Base-by-base conservation (phyloP, 2,329 filamentous ascomycete species). In the Venturia carpophila region DNA sequence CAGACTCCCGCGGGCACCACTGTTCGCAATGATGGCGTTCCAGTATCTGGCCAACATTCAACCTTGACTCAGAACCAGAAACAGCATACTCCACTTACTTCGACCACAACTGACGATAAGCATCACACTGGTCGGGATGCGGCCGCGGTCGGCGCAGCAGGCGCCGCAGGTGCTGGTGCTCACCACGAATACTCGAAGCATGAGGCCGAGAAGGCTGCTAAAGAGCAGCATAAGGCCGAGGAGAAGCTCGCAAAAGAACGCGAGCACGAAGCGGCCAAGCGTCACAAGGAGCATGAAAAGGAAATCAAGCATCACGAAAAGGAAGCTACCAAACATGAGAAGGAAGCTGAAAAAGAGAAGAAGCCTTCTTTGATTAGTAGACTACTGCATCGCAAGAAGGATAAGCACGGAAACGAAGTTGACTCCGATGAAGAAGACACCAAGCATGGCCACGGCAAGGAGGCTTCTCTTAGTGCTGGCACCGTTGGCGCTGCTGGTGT, bases 301-400 rank as follows among this genome's bases (percentile, higher is more conserved):
- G 65, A 68, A 13, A 66, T 39, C 9, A 55, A 68, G 11, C 68
- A 73, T 62, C 68, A 71, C 64, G 56, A 70, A 17, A 52, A 67
- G n/a, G 67, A 70, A 45, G 67, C 69, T 3, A 66, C 71, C 62
- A 74, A 75, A 68, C 64, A 68, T 13, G 67, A 47, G 34, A 55
- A 68, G 10, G 69, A 73, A 64, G 68, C 71, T 64, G 56, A 70
- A 24, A 52, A 67, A n/a, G 71, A 75, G 67, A 75, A 77, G 68
- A 77, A 76, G 64, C 73, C 76, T 60, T 68, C 62, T n/a, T 66
- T 70, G 42, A 67, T 78, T 13, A 69, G 77, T 30, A 73, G 75
- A 24, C 77, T 78, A 68, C 67, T 78, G 39, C 75, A 77, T 66
- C 73, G 75, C n/a, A 73, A 77, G 68, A 78, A 76, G 66, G 72